Evolutionary conservation across 192 early-diverging fungal genomes (phyloP), one percentile per base, ranked within the genome.

Genomic region (Coemansia asiatica): DNA sequence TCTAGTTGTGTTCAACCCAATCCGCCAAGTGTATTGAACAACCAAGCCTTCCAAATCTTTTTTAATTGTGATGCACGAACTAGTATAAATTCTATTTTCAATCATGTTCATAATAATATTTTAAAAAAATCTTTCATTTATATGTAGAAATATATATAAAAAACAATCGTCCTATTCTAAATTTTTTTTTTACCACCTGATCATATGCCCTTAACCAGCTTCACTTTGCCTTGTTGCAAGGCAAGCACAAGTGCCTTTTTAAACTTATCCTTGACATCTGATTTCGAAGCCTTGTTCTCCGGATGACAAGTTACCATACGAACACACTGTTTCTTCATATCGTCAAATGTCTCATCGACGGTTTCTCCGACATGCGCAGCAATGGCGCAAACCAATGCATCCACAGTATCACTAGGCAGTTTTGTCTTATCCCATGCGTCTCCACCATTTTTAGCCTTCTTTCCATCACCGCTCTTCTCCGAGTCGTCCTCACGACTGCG

Each of bases 321-420:
- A 6, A 74, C 19, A 50, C 72, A 68, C 44, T 71, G 66, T 35
- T 74, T 80, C 49, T 68, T 80, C 51, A 74, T 44, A 15, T 51
- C 66, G 8, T 38, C 66, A 53, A 80, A 68, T 21, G 22, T 36
- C 15, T 25, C 22, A 22, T 23, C 60, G 27, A 7, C 16, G 29
- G 26, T 21, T 48, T 28, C 60, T 15, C 47, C 46, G 16, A 50
- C 13, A 36, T 62, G 27, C 31, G 60, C 48, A 60, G 66, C 44
- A 54, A 80, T 68, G 27, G 77, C 72, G 23, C 40, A 23, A 2
- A 48, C 66, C 48, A 80, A 51, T 21, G 77, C 77, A 22, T 61
- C 62, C 23, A 53, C 68, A 4, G 72, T 27, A 4, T 47, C 56
- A 31, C 26, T 15, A 0, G 77, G 40, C 48, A 80, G 56, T 0